Evolutionary conservation across 352 stramenopile species (phyloP), one percentile per base, ranked within the genome.

Genomic region (Phytophthora tentaculata): DNA sequence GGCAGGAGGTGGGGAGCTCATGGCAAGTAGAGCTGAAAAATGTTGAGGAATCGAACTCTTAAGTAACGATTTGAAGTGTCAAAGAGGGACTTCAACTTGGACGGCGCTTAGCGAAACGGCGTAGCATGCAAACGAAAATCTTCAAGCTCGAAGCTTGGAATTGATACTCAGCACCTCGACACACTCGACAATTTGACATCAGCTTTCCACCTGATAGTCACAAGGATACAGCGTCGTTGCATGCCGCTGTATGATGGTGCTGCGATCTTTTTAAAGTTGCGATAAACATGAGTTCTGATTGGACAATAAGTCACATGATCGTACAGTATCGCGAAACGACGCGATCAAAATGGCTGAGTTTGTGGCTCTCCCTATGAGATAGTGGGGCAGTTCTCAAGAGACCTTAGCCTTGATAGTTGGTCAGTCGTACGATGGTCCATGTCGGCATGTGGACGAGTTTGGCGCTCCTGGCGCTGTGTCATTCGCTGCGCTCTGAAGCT

Each of bases 1-100:
- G 52, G 61, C 56, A 17, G 51, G 67, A 12, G 57, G 49, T 2
- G 71, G 37, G 20, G 67, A 62, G 66, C 61, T 69, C 71, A 73
- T 61, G 37, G 19, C 41, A 23, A 48, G 13, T 6, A 23, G n/a
- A 48, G 20, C 22, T 29, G 19, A 48, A 12, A 8, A 39, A 39
- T 39, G 32, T 14, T n/a, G n/a, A n/a, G n/a, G n/a, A n/a, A n/a
- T n/a, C n/a, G n/a, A n/a, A n/a, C n/a, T n/a, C 19, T 50, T 22
- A 50, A 50, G 44, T 50, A 50, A 28, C 20, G 9, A 8, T 17
- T 28, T 50, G 19, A 50, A 50, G 44, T 50, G 8, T 3, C 8
- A 20, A 1, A n/a, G 29, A 19, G 20, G 7, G n/a, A 47, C 28
- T 51, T 39, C 53, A 60, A 60, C 39, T 35, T 57, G 51, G 49